phyloP scores from a whole-genome alignment of 192 early-diverging fungal genomes.

The Coemansia erecta region DNA sequence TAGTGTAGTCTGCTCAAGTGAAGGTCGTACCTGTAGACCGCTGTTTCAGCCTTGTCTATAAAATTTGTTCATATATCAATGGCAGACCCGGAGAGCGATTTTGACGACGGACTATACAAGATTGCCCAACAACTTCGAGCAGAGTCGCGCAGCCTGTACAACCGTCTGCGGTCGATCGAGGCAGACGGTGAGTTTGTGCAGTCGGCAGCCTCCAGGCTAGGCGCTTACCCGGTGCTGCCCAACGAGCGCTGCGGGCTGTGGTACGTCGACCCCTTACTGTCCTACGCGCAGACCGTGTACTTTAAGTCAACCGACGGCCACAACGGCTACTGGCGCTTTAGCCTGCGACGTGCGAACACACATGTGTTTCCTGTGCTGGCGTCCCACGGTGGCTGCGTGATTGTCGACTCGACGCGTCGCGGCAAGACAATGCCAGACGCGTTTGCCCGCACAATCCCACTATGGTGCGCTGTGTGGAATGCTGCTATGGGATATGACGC shows the following conservation, averaged over 20 bases:
- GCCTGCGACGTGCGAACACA: constrained; percentile 73
- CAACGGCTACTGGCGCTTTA: constrained; percentile 81
- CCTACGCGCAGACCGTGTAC: constrained; percentile 67
- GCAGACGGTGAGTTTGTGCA: constrained; percentile 74
- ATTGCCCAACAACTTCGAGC: constrained; percentile 15
- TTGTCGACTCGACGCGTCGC: constrained; percentile 84
- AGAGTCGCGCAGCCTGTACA: constrained; percentile 56
- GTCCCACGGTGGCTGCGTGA: constrained; percentile 62
- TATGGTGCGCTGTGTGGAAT: constrained; percentile 86
- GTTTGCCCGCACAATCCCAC: constrained; percentile 81
- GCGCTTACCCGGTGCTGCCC: constrained; percentile 63
- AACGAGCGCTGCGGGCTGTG: constrained; percentile 88
- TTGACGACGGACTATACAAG: constrained; percentile 7
- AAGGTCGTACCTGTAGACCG: too few species aligned
- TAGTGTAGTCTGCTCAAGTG: too few species aligned
- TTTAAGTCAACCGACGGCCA: constrained; percentile 97
- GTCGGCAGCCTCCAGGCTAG: constrained; percentile 55
- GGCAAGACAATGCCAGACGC: constrained; percentile 86
- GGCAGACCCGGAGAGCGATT: too few species aligned
- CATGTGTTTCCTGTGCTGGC: constrained; percentile 64
- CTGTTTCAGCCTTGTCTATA: too few species aligned
- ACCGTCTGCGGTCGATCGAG: constrained; percentile 75
- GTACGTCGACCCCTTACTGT: constrained; percentile 72
- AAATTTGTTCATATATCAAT: too few species aligned
- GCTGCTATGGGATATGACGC: constrained; percentile 57